These are phyloP conservation scores for Phascolomyces articulosus DNA, from an alignment of 371 early-diverging fungal genomes.

Conservation along the genomic window DNA sequence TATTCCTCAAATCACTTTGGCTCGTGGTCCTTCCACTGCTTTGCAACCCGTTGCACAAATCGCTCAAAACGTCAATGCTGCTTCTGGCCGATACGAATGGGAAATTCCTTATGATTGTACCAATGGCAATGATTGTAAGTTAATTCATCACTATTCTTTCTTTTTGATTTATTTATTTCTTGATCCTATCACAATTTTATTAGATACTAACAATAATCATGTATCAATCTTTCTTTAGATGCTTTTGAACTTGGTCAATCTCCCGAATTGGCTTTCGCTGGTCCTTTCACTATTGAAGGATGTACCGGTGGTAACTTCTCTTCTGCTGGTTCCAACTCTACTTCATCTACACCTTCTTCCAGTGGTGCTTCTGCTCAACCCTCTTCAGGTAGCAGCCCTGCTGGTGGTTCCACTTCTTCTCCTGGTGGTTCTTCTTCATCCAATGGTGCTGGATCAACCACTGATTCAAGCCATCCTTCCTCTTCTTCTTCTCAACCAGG, in stretches of 20 bases:
- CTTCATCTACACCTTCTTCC: conserved; percentile 2
- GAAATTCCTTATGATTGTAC: conserved; percentile 26
- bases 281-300: conserved; percentile 50
- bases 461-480: conserved; percentile 2
- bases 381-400: conserved; percentile 7
- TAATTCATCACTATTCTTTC: background rate
- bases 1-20: conserved; percentile 24
- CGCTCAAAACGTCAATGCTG: conserved; percentile 24
- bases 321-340: conserved; percentile 2
- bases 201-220: background rate
- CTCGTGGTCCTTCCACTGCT: conserved; percentile 25
- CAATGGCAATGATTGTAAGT: conserved; percentile 32
- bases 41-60: conserved; percentile 28
- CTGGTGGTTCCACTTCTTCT: conserved; percentile 7
- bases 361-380: conserved; percentile 3
- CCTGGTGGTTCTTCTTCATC: conserved; percentile 3
- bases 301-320: conserved; percentile 28
- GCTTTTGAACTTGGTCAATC: conserved; percentile 51
- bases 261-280: conserved; percentile 54
- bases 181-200: too few relatives aligned
- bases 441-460: conserved; percentile 1
- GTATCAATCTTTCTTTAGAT: conserved; percentile 22
- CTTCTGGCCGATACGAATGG: conserved; percentile 22
- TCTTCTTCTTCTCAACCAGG: background rate
- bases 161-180: background rate